Conservation (phyloP, 2,329 filamentous ascomycete species). For the Penicillium italicum region DNA sequence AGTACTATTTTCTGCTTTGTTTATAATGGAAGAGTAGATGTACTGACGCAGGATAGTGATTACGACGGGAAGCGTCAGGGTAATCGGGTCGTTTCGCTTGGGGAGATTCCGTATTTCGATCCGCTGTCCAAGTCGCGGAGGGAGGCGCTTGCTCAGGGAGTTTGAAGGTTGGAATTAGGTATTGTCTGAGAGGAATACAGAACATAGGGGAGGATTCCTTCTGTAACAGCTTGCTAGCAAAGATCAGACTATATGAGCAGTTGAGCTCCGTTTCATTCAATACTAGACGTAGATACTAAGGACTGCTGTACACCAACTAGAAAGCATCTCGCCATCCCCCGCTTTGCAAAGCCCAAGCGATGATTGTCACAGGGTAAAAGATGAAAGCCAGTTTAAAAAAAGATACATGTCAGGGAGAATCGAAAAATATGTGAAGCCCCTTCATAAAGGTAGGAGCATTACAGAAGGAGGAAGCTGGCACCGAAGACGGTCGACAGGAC, state of each 20-base stretch:
- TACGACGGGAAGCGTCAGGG: not conserved
- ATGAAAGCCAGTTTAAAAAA: conserved; percentile 8
- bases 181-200: not conserved
- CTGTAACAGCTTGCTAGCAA: not conserved
- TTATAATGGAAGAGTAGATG: too few species aligned
- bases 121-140: not conserved
- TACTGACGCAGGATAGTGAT: not conserved
- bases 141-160: not conserved
- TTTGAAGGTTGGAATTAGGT: not conserved
- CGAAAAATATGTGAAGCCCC: conserved; percentile 5
- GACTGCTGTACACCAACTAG: conserved; percentile 15
- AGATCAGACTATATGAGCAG: not conserved
- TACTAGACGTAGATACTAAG: conserved; percentile 8
- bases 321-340: conserved; percentile 1
- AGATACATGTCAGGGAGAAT: conserved; percentile 13
- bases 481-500: conserved; percentile 54
- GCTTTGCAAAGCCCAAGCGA: not conserved
- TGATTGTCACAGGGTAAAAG: not conserved
- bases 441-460: conserved; percentile 10
- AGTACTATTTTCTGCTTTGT: not conserved
- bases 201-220: not conserved
- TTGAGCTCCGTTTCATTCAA: conserved; percentile 7
- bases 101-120: not conserved
- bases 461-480: conserved; percentile 41
- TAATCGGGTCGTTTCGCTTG: not conserved